Conservation (phyloP, 257 asterid genomes). For the Solanum paucissectum region DNA sequence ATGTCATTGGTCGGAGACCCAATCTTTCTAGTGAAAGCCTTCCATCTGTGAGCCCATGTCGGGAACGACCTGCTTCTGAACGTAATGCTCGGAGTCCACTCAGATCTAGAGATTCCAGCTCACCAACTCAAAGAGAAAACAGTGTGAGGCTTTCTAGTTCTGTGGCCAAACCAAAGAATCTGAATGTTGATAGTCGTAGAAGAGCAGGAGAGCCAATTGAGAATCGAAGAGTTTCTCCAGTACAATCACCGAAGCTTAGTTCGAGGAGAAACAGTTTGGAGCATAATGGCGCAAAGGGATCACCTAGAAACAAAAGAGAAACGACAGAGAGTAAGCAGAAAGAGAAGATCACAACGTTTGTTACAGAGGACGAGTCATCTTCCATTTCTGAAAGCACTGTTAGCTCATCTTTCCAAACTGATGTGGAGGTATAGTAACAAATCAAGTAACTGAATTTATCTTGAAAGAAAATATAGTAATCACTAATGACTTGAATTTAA, state of each 20-base stretch:
- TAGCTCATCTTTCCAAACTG: constrained; percentile 52
- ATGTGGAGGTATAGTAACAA: constrained; percentile 52
- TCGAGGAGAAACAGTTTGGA: constrained; percentile 34
- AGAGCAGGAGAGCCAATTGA: constrained; percentile 33
- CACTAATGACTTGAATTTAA: neutral
- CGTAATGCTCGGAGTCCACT: constrained; percentile 41
- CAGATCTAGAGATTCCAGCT: constrained; percentile 32
- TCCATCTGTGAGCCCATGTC: constrained; percentile 49
- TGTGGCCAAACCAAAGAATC: constrained; percentile 39
- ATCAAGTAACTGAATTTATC: neutral
- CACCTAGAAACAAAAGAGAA: constrained; percentile 43
- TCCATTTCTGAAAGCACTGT: constrained; percentile 67
- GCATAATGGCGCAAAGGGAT: constrained; percentile 21
- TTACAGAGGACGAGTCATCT: constrained; percentile 67
- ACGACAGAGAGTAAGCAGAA: constrained; percentile 27
- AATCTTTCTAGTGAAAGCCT: constrained; percentile 29
- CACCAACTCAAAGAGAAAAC: constrained; percentile 32
- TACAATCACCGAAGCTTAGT: constrained; percentile 54
- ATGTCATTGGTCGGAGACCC: constrained; percentile 26
- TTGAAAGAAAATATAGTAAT: neutral
- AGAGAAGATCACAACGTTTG: constrained; percentile 32
- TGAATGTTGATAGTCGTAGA: constrained; percentile 50
- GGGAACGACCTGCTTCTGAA: constrained; percentile 19
- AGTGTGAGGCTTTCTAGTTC: constrained; percentile 43
- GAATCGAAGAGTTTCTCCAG: constrained; percentile 41